phyloP scores from a whole-genome alignment of 768 basidiomycete species.

The Tricholoma terreum region DNA sequence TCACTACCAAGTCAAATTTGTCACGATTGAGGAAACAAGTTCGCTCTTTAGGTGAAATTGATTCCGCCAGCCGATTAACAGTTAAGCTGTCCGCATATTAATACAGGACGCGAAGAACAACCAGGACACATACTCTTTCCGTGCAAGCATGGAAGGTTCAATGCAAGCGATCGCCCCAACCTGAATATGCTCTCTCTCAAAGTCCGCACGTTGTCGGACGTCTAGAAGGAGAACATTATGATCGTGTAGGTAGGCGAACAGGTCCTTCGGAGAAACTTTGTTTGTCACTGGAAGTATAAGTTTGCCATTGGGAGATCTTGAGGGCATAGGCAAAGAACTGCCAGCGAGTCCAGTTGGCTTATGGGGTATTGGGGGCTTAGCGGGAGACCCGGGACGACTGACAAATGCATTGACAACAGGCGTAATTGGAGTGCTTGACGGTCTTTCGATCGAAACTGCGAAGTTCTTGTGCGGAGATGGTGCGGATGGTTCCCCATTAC shows the following conservation, averaged over 20 bases:
- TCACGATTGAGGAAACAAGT: slow-evolving; percentile 80
- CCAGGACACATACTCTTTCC: slow-evolving; percentile 55
- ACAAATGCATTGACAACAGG: slow-evolving; percentile 52
- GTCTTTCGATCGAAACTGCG: slow-evolving; percentile 47
- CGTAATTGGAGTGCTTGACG: slow-evolving; percentile 70
- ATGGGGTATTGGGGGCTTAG: slow-evolving; percentile 30
- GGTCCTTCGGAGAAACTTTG: slow-evolving; percentile 53
- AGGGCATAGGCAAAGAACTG: slow-evolving; percentile 24
- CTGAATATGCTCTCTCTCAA: slow-evolving; percentile 70
- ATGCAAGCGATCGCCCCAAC: slow-evolving; percentile 73
- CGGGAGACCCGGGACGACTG: slow-evolving; percentile 64
- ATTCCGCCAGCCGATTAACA: slow-evolving; percentile 64
- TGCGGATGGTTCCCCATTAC: slow-evolving; percentile 25
- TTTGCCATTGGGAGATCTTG: slow-evolving; percentile 34
- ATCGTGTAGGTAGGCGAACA: slow-evolving; percentile 55
- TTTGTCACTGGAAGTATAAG: slow-evolving; percentile 58
- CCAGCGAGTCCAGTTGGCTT: slow-evolving; percentile 38
- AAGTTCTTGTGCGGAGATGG: slow-evolving; percentile 36
- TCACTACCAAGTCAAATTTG: slow-evolving; percentile 82
- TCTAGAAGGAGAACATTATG: slow-evolving; percentile 76
- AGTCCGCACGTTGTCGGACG: slow-evolving; percentile 75
- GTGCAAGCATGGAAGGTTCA: slow-evolving; percentile 73
- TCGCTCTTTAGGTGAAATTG: slow-evolving; percentile 69
- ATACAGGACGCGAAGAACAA: slow-evolving; percentile 4
- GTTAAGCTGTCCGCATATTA: slow-evolving; percentile 48